Conservation (phyloP, 169 alveolate species). For the Plasmodium knowlesi region DNA sequence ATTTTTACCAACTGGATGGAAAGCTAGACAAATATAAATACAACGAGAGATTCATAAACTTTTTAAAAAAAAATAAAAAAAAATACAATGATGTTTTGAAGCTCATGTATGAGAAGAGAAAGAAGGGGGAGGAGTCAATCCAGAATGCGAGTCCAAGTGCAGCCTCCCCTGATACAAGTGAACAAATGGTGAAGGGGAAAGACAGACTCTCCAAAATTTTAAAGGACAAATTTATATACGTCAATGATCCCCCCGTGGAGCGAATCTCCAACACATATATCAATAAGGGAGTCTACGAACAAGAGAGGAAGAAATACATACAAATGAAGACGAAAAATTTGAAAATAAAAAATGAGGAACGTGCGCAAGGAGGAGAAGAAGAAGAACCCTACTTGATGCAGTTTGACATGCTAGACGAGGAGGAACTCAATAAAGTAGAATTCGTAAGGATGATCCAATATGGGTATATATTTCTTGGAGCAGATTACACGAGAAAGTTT, state of each 20-base stretch:
- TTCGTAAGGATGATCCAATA: slow-evolving; percentile 23
- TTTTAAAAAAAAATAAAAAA: slow-evolving; percentile 55
- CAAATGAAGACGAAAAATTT: slow-evolving; percentile 10
- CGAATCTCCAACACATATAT: slow-evolving; percentile 30
- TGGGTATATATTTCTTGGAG: slow-evolving; percentile 13
- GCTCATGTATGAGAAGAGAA: slow-evolving; percentile 46
- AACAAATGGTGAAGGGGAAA: neutral
- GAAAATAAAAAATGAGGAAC: neutral
- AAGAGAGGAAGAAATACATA: slow-evolving; percentile 25
- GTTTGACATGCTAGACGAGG: slow-evolving; percentile 16
- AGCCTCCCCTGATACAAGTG: neutral
- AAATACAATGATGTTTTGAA: slow-evolving; percentile 51
- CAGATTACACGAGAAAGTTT: neutral
- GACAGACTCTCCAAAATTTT: slow-evolving; percentile 6
- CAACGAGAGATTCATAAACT: slow-evolving; percentile 39
- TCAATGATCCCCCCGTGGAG: neutral
- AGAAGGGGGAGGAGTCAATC: neutral
- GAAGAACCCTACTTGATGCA: neutral
- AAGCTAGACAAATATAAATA: slow-evolving; percentile 46
- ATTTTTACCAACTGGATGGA: slow-evolving; percentile 38
- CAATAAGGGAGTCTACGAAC: slow-evolving; percentile 17
- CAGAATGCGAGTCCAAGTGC: neutral
- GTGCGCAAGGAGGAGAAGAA: neutral
- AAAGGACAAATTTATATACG: slow-evolving; percentile 24
- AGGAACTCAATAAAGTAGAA: slow-evolving; percentile 12